These are phyloP conservation scores for Zygosaccharomyces pseudobailii DNA, from an alignment of 1,139 yeast species.

Conservation along the genomic window DNA sequence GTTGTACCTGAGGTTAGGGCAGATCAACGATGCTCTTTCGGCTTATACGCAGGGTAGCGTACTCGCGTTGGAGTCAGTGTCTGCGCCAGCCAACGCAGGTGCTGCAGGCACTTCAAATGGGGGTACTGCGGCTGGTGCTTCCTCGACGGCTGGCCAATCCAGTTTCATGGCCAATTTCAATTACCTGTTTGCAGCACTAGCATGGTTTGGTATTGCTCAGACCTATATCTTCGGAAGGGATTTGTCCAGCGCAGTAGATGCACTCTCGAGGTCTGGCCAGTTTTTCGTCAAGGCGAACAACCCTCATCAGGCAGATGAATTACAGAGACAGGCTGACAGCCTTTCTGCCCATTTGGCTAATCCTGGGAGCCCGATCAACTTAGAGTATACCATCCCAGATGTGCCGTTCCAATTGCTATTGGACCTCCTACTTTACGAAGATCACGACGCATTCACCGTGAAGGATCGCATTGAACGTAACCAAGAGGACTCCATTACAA, in stretches of 20 bases:
- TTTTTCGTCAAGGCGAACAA: conserved; percentile 19
- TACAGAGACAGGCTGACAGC: conserved; percentile 9
- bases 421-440: conserved; percentile 18
- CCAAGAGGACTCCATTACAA: conserved; percentile 4
- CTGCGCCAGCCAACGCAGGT: neutral
- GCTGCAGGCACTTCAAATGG: neutral
- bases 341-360: neutral
- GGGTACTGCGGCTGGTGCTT: neutral
- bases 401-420: conserved; percentile 21
- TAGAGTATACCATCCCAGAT: conserved; percentile 16
- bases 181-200: conserved; percentile 20
- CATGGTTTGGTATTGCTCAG: conserved; percentile 31
- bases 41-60: conserved; percentile 57
- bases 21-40: conserved; percentile 59
- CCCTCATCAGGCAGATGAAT: conserved; percentile 11
- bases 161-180: neutral
- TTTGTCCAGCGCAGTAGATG: conserved; percentile 20
- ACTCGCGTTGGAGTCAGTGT: conserved; percentile 8
- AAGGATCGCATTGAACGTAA: conserved; percentile 9
- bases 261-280: conserved; percentile 20
- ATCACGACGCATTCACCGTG: conserved; percentile 14
- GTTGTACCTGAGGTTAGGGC: conserved; percentile 53
- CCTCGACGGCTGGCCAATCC: neutral
- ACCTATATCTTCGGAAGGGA: conserved; percentile 22
- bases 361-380: conserved; percentile 2